A percentile compares a stretch with the other conserved stretches of the same genome.
Conservation (phyloP, 106 monocot genomes). For the Posidonia australis region DNA sequence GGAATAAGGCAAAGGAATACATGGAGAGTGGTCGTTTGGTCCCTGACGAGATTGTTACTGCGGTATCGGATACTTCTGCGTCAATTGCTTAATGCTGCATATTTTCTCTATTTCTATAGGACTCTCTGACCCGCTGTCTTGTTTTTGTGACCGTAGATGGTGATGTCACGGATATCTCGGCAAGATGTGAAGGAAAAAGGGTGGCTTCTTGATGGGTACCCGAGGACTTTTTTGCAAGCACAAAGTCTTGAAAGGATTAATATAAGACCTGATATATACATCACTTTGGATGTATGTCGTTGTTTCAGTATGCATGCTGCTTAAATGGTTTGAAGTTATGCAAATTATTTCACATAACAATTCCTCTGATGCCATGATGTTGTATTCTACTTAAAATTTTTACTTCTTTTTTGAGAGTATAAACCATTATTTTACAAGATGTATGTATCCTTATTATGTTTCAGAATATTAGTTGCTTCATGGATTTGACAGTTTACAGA, state of each 20-base stretch:
- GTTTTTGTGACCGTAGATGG: constrained; percentile 43
- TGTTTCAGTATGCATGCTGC: neutral
- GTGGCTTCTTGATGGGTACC: constrained; percentile 96
- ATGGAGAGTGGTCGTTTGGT: constrained; percentile 87
- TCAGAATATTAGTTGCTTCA: no score
- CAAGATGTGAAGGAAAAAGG: constrained; percentile 67
- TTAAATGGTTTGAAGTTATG: neutral
- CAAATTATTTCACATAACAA: neutral
- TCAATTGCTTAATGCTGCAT: neutral
- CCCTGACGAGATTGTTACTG: constrained; percentile 81
- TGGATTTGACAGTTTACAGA: constrained; percentile 6
- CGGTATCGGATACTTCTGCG: constrained; percentile 30
- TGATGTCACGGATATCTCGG: constrained; percentile 46
- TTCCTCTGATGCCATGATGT: no score
- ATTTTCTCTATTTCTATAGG: neutral
- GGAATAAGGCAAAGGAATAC: constrained; percentile 78
- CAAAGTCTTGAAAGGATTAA: constrained; percentile 59
- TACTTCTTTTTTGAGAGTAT: neutral
- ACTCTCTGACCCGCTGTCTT: neutral
- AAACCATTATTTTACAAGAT: no score
- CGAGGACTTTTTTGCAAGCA: constrained; percentile 72
- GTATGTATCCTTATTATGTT: no score
- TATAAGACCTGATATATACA: constrained; percentile 70
- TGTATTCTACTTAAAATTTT: no score
- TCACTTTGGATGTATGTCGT: constrained; percentile 62